Evolutionary conservation across 805 yeast species (phyloP), one percentile per base, ranked within the genome.

Genomic region (baker's yeast (Saccharomyces cerevisiae)): DNA sequence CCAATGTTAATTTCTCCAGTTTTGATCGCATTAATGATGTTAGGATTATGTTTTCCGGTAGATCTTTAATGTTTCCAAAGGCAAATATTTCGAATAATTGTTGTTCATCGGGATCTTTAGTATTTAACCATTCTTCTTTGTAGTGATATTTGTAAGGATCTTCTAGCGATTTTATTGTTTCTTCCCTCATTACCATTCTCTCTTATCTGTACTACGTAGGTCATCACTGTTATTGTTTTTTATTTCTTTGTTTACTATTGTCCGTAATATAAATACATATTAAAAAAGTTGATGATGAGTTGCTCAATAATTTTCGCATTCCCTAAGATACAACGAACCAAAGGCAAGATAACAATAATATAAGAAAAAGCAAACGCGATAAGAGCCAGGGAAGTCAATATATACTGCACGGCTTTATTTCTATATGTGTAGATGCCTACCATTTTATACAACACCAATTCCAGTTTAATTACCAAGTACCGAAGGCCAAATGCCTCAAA

Each of bases 381-480:
- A 36, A 32, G 17, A n/a, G n/a, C 11, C 31, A 17, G 14, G 48
- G 27, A 55, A 55, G 57, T 55, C 51, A 5, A 47, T 29, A 14
- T 26, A 32, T 27, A 26, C 41, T 50, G 47, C 47, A 29, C 14
- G 41, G 9, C 47, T 21, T 32, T 17, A 36, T 28, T 54, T 41
- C 27, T 24, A 36, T 26, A 14, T 24, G 31, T 30, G 48, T 28
- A 9, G 29, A 65, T 64, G 67, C 55, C 65, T 1, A 52, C 58
- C 5, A 66, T 69, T 21, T 56, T 64, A 11, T 69, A 69, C 53
- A 67, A 66, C 50, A 61, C 70, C 11, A 69, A 61, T 47, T 67
- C 71, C 11, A 62, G 59, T 21, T 53, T 66, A 13, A 59, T 68
- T 13, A 63, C 67, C 9, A 62, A 59, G 49, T 65, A 58, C 27